Base-by-base conservation (phyloP, 257 asterid genomes). In the Fraxinus cuspidata region DNA sequence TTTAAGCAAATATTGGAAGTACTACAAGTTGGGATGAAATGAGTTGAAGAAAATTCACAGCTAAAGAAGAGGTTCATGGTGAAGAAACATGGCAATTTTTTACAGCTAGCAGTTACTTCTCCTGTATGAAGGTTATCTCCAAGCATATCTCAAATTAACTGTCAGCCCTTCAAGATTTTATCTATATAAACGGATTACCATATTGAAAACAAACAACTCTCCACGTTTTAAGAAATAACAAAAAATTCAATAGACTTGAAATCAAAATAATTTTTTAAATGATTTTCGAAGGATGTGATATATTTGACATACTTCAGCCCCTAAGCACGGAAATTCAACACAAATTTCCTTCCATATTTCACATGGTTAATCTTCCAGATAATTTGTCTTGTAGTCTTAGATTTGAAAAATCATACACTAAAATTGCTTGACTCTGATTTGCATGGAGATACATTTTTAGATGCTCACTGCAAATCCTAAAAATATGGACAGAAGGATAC, bases 361-460 rank as follows among this genome's bases (percentile, higher is more conserved):
- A 71, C 35, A 37, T 10, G 56, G 40, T 70, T 28, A 47, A 32
- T 70, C 66, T 66, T 77, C 51, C 35, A 63, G 18, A 25, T 71
- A 69, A 15, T 25, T 42, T n/a, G 25, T 68, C 47, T 74, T 31
- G 3, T 7, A 38, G 72, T 67, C 74, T 38, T 35, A 58, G 19
- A 68, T 68, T 73, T 38, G 75, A 78, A 44, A 42, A 37, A 63
- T 38, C 37, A 44, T 15, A 47, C 21, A 58, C 29, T 44, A 74
- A 25, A 63, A 35, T 42, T 69, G 58, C 31, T 75, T 29, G 15
- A 29, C 2, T 40, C 40, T 63, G 69, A 23, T 49, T 47, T 60
- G 82, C 71, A 27, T 63, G 63, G 78, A 67, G 72, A 73, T 27
- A 74, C 66, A 37, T 27, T 67, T 9, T 53, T 27, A 21, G 35